Conservation (phyloP, 2,329 filamentous ascomycete genomes). For the Karstenula rhodostoma region DNA sequence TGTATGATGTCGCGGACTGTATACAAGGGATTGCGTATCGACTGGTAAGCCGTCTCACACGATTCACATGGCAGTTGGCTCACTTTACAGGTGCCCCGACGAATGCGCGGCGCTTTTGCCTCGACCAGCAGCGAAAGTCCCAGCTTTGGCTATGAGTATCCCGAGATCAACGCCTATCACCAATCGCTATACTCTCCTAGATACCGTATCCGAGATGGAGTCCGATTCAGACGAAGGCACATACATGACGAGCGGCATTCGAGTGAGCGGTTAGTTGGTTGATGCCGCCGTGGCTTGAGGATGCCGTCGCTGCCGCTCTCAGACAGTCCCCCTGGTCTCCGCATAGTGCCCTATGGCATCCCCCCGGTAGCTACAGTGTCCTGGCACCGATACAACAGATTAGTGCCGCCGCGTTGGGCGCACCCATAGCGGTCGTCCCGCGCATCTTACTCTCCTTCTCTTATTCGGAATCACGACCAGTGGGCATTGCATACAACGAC, state of each 20-base stretch:
- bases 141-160: constrained; percentile 15
- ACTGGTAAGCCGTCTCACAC: constrained; percentile 57
- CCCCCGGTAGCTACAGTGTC: background rate
- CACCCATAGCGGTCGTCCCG: background rate
- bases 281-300: constrained; percentile 29
- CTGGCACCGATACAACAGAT: background rate
- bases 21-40: constrained; percentile 76
- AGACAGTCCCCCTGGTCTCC: background rate
- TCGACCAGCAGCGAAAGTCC: constrained; percentile 22
- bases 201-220: constrained; percentile 34
- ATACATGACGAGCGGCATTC: constrained; percentile 31
- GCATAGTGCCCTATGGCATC: background rate
- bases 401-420: background rate
- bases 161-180: constrained; percentile 30
- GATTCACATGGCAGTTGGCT: background rate
- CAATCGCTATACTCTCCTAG: constrained; percentile 44
- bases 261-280: constrained; percentile 30
- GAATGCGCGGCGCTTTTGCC: constrained; percentile 72
- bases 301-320: background rate
- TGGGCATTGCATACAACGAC: constrained; percentile 7
- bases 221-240: constrained; percentile 39
- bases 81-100: constrained; percentile 60
- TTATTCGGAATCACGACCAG: background rate
- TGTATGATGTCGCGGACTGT: constrained; percentile 75
- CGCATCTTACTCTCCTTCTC: background rate